Evolutionary conservation across 352 stramenopile species (phyloP), one percentile per base, ranked within the genome.

Genomic region (Elongisporangium prolatum): DNA sequence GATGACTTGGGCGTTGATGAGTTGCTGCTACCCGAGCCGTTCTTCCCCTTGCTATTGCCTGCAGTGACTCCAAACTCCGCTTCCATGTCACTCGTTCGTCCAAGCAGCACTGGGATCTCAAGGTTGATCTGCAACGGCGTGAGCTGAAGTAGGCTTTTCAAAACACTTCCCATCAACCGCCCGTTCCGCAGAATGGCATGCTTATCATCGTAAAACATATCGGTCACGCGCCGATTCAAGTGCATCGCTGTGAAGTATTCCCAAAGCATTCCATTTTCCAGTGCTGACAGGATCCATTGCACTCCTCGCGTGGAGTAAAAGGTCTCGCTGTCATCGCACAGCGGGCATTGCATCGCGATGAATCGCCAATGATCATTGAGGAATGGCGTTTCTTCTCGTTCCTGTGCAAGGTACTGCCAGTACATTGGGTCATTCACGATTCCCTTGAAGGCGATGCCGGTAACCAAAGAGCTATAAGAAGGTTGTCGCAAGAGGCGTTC

Each of bases 291-390:
- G 7, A 93, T 52, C 84, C 84, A 93, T 58, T 93, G 84, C 21
- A 91, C 60, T 20, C 84, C 84, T 28, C 84, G 80, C 11, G 80
- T 86, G 34, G 78, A 89, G 57, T 80, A 74, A 57, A 88, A 87
- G 20, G 72, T 77, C 20, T 89, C 79, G 47, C 60, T 88, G 21
- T 75, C 61, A 13, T 50, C 68, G 51, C 80, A 89, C 28, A 59
- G 53, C 24, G 80, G 80, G 47, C 80, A 90, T 49, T 74, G 61
- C 17, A 61, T 69, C 13, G 64, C 68, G 18, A 92, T 68, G 64
- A 86, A 92, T n/a, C 64, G 61, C 78, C 74, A 86, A 57, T 88
- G 78, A 17, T 65, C 60, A 34, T 88, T 88, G 8, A 90, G 62
- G 17, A 64, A 64, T 22, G 71, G 69, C 4, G 75, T 74, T 34